Conservation (phyloP, 768 basidiomycete species). For the Coprinopsis cinerea region DNA sequence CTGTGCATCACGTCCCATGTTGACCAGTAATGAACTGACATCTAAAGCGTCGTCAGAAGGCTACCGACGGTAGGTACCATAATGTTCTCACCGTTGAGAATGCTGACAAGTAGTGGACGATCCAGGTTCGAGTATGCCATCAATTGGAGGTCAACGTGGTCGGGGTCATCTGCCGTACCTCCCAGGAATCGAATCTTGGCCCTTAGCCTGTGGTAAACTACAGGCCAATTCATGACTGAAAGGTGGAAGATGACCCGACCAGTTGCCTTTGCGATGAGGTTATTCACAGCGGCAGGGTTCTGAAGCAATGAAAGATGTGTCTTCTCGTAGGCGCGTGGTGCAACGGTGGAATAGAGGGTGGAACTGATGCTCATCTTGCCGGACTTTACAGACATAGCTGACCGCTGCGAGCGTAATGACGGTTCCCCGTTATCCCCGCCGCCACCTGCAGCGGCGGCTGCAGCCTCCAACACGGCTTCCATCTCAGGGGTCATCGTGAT, state of each 20-base stretch:
- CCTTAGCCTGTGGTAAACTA: constrained; percentile 67
- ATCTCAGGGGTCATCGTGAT: constrained; percentile 7
- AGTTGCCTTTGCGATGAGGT: constrained; percentile 62
- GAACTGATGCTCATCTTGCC: constrained; percentile 33
- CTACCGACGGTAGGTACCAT: neutral
- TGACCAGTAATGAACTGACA: constrained; percentile 74
- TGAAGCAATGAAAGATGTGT: constrained; percentile 57
- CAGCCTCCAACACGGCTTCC: constrained; percentile 1
- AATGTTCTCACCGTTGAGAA: constrained; percentile 54
- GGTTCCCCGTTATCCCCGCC: constrained; percentile 3
- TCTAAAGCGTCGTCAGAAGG: constrained; percentile 36
- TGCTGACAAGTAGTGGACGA: constrained; percentile 55
- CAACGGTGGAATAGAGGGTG: constrained; percentile 32
- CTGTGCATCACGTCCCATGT: constrained; percentile 73
- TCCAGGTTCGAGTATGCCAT: constrained; percentile 77
- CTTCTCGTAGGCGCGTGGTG: constrained; percentile 46
- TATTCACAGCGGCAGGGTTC: constrained; percentile 49
- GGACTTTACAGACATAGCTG: constrained; percentile 34
- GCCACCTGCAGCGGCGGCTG: neutral
- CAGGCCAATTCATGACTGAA: constrained; percentile 82
- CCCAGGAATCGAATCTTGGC: constrained; percentile 65
- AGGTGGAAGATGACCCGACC: constrained; percentile 81
- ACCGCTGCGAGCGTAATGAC: constrained; percentile 35
- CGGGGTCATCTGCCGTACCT: constrained; percentile 38
- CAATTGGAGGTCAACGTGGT: constrained; percentile 70